Evolutionary conservation across 106 monocot genomes (phyloP).

Genomic region (Alisma plantagoaquatica): DNA sequence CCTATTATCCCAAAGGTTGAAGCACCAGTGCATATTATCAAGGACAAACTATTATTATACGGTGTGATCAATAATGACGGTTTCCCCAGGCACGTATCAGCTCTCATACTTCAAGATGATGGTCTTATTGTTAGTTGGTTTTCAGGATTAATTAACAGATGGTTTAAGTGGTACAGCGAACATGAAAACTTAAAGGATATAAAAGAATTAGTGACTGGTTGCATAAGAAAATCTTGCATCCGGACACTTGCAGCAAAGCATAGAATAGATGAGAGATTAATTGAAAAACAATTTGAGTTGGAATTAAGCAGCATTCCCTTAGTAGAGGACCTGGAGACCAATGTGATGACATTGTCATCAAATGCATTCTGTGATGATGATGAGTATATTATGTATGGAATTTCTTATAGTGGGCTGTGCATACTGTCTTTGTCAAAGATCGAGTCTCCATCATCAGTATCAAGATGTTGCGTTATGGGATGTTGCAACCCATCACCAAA

Average conservation of each 20-base stretch:
- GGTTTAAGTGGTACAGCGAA: constrained; percentile 69
- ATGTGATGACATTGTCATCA: constrained; percentile 6
- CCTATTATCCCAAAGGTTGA: constrained; percentile 33
- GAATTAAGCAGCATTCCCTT: constrained; percentile 39
- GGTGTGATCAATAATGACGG: constrained; percentile 57
- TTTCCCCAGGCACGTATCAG: constrained; percentile 47
- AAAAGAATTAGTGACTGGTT: constrained; percentile 40
- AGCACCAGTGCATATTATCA: constrained; percentile 43
- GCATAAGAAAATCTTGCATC: constrained; percentile 67
- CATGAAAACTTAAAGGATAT: constrained; percentile 58
- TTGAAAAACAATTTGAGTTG: constrained; percentile 63
- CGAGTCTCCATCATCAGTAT: constrained; percentile 23
- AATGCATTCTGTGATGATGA: constrained; percentile 18
- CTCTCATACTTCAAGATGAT: constrained; percentile 72
- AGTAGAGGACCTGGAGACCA: constrained; percentile 34
- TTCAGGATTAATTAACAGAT: constrained; percentile 60
- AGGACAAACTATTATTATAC: constrained; percentile 44
- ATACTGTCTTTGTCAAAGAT: constrained; percentile 49
- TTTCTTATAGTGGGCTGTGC: constrained; percentile 56
- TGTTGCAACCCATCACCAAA: constrained; percentile 37
- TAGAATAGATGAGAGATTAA: constrained; percentile 46
- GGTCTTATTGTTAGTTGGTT: constrained; percentile 71
- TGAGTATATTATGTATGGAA: constrained; percentile 65
- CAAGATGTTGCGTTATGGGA: constrained; percentile 67
- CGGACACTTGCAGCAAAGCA: constrained; percentile 80